Evolutionary conservation across 805 yeast genomes (phyloP).

Genomic region (Starmerella roubikii): DNA sequence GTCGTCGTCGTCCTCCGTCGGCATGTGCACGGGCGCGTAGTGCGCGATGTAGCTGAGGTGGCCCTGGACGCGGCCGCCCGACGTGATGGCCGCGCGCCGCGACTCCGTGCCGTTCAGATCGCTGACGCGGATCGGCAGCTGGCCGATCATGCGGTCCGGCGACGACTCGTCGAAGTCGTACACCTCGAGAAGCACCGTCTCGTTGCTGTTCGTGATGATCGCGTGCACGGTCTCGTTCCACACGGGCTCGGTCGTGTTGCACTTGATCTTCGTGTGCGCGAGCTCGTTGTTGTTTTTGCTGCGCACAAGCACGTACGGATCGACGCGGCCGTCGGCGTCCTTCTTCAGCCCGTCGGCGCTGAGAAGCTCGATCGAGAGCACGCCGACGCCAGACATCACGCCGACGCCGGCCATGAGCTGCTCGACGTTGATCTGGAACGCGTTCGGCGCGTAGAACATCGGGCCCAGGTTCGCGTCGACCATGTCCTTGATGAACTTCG

Average conservation of each 20-base stretch:
- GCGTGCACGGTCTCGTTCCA: conserved; percentile 74
- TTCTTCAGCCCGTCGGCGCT: conserved; percentile 59
- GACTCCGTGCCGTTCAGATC: conserved; percentile 38
- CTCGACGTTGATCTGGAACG: conserved; percentile 84
- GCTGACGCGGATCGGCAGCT: conserved; percentile 59
- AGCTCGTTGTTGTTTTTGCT: conserved; percentile 35
- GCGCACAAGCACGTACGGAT: conserved; percentile 74
- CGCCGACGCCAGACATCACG: conserved; percentile 71
- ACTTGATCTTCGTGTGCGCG: conserved; percentile 55
- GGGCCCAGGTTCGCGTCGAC: conserved; percentile 80
- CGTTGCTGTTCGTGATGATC: conserved; percentile 61
- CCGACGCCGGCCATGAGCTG: conserved; percentile 78
- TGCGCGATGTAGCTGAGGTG: conserved; percentile 53
- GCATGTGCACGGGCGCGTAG: conserved; percentile 57
- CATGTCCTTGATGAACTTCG: conserved; percentile 71
- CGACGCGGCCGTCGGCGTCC: conserved; percentile 62
- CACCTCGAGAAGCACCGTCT: conserved; percentile 60
- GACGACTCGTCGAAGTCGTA: conserved; percentile 68
- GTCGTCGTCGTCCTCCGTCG: conserved; percentile 25
- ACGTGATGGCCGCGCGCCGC: conserved; percentile 43
- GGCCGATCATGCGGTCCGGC: conserved; percentile 69
- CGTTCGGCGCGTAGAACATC: conserved; percentile 73
- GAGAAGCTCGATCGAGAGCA: conserved; percentile 54
- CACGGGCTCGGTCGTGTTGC: conserved; percentile 55
- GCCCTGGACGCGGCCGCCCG: conserved; percentile 80